Evolutionary conservation across 495 filamentous ascomycete genomes (phyloP), one percentile per base, ranked within the genome.

Genomic region (Lasiosphaeria ovina): DNA sequence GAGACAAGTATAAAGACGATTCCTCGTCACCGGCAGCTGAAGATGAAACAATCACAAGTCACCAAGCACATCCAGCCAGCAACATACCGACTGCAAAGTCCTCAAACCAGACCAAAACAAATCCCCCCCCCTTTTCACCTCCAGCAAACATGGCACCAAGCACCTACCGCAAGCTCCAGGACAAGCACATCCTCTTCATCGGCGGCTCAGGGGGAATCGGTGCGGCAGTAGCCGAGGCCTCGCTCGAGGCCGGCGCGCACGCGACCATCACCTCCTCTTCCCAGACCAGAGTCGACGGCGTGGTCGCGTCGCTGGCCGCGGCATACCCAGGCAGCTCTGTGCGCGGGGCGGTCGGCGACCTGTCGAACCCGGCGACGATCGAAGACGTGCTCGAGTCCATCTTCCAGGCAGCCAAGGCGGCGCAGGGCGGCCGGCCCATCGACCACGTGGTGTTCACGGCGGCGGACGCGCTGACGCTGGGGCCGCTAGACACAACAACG

Each of bases 381-480:
- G 61, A 73, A 2, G 72, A 76, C 38, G 65, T 66, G 57, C 68
- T 88, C 11, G 72, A 75, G 16, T 48, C 56, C 0, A 73, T 87
- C 7, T 79, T 88, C 57, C 47, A 74, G 1, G 69, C 74, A 6
- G 67, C 69, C 8, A 44, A 57, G 44, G 52, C 14, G 33, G 65
- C 61, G 17, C 54, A 55, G 42, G 33, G 40, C n/a, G 32, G 45
- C 17, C 60, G 73, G 31, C 70, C 70, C 36, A 61, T 89, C 57
- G 76, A 89, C 69, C 87, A 89, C 62, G 75, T 89, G 34, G 79
- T 86, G 58, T 83, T 75, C 73, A 88, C 86, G 0, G 86, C 87
- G 0, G 85, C 61, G 0, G 72, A 86, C 55, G 58, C 67, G 4
- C 74, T 82, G 1, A 17, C 68, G 8, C 54, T 77, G 6, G 60